These are phyloP conservation scores for Termitomyces sp. DNA, from an alignment of 768 basidiomycete genomes.

Conservation along the genomic window DNA sequence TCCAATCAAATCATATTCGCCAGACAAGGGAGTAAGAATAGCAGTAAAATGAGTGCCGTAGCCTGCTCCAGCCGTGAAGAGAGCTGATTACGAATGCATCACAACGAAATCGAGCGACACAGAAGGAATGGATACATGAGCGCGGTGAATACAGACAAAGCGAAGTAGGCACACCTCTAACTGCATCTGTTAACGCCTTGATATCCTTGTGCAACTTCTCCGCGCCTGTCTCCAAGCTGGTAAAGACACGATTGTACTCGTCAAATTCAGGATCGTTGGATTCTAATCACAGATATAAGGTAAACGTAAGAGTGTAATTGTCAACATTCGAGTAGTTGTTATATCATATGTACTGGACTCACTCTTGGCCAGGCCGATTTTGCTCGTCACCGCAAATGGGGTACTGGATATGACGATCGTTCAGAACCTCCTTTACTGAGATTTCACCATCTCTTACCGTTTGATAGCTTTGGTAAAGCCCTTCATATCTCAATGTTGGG, in stretches of 20 bases:
- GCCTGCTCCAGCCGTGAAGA: conserved; percentile 63
- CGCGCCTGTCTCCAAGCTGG: conserved; percentile 69
- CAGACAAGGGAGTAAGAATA: conserved; percentile 61
- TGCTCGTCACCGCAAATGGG: conserved; percentile 84
- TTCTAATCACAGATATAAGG: conserved; percentile 33
- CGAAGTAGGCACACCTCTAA: conserved; percentile 50
- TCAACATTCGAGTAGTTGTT: background rate
- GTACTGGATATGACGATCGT: conserved; percentile 50
- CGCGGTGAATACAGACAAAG: background rate
- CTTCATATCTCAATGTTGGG: conserved; percentile 53
- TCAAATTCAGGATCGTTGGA: conserved; percentile 89
- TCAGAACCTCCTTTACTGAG: background rate
- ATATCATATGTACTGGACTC: conserved; percentile 24
- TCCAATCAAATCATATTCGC: conserved; percentile 75
- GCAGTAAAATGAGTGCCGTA: conserved; percentile 61
- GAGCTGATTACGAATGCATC: conserved; percentile 33
- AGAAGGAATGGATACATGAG: conserved; percentile 1
- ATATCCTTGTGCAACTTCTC: conserved; percentile 94
- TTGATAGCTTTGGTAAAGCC: conserved; percentile 31
- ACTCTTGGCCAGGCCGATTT: conserved; percentile 95
- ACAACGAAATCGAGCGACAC: background rate
- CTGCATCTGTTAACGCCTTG: conserved; percentile 80
- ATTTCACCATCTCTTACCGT: conserved; percentile 46
- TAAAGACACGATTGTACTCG: conserved; percentile 78
- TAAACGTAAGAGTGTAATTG: background rate